phyloP scores from a whole-genome alignment of 1,139 yeast genomes.

The Magnusiomyces tetraspermus region DNA sequence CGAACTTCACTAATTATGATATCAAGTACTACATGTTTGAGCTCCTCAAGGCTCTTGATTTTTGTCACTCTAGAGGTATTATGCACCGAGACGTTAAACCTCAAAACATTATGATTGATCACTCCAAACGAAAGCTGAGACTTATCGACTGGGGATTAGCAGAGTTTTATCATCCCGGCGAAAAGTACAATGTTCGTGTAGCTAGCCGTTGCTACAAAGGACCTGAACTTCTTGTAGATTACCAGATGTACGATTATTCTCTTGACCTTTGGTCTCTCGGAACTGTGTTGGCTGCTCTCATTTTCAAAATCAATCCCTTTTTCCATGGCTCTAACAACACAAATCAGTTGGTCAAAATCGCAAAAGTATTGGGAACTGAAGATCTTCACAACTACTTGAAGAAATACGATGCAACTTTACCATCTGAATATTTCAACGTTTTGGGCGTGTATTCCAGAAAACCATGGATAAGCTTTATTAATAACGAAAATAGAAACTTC shows the following conservation, averaged over 20 bases:
- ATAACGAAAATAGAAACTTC: conserved; percentile 60
- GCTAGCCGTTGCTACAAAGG: conserved; percentile 98
- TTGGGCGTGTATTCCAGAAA: conserved; percentile 66
- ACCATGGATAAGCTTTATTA: conserved; percentile 80
- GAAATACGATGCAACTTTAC: conserved; percentile 68
- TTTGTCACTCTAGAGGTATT: conserved; percentile 93
- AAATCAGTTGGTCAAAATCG: conserved; percentile 92
- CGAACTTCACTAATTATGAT: conserved; percentile 77
- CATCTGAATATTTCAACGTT: conserved; percentile 75
- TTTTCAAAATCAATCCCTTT: conserved; percentile 92
- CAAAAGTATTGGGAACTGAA: conserved; percentile 84
- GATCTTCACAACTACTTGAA: conserved; percentile 63
- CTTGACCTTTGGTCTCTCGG: conserved; percentile 96
- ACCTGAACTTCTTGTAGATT: conserved; percentile 90
- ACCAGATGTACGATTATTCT: conserved; percentile 88
- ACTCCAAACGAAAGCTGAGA: conserved; percentile 56
- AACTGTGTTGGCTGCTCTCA: conserved; percentile 95
- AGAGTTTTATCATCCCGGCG: conserved; percentile 91
- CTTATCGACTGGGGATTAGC: conserved; percentile 99
- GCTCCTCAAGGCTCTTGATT: conserved; percentile 81
- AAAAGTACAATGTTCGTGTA: conserved; percentile 92
- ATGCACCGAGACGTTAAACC: conserved; percentile 99
- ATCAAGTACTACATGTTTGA: conserved; percentile 85
- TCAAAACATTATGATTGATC: conserved; percentile 97
- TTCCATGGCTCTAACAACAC: conserved; percentile 95